phyloP scores from a whole-genome alignment of 192 early-diverging fungal species.

The Martensiomyces pterosporus region DNA sequence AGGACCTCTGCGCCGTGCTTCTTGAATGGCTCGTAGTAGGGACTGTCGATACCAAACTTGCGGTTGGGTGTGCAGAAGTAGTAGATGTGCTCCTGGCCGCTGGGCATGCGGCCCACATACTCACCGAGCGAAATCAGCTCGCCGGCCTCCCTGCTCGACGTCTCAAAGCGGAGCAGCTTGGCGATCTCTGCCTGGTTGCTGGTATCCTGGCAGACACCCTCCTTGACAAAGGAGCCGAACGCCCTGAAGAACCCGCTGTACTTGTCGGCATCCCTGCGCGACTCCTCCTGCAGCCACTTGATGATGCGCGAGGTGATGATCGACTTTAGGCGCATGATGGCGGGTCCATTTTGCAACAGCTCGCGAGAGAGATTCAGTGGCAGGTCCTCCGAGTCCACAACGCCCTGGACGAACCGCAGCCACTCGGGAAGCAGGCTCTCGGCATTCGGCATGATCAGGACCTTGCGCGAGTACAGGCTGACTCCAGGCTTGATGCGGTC shows the following conservation, averaged over 20 bases:
- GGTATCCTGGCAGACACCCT: slow-evolving; percentile 86
- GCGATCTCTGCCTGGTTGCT: slow-evolving; percentile 67
- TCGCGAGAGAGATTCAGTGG: slow-evolving; percentile 99
- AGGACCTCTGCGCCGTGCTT: slow-evolving; percentile 88
- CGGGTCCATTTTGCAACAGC: slow-evolving; percentile 84
- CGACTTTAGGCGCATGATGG: slow-evolving; percentile 79
- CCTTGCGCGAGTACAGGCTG: slow-evolving; percentile 91
- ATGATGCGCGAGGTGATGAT: slow-evolving; percentile 86
- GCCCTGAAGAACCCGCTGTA: slow-evolving; percentile 67
- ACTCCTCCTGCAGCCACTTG: slow-evolving; percentile 74
- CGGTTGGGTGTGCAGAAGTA: slow-evolving; percentile 72
- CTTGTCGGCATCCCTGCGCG: slow-evolving; percentile 60
- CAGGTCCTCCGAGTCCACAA: slow-evolving; percentile 99
- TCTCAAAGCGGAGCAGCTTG: slow-evolving; percentile 76
- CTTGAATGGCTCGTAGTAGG: slow-evolving; percentile 88
- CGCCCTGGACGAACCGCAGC: slow-evolving; percentile 91
- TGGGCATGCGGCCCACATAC: slow-evolving; percentile 87
- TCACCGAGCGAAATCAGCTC: slow-evolving; percentile 59
- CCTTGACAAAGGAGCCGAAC: slow-evolving; percentile 75
- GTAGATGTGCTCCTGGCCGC: slow-evolving; percentile 86
- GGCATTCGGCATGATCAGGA: slow-evolving; percentile 95
- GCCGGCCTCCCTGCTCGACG: slow-evolving; percentile 53
- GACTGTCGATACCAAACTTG: slow-evolving; percentile 70
- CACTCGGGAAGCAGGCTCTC: slow-evolving; percentile 83
- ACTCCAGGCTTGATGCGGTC: slow-evolving; percentile 68